These are phyloP conservation scores for Castanopsis chinensis DNA, from an alignment of 306 rosid genomes.

Conservation along the genomic window DNA sequence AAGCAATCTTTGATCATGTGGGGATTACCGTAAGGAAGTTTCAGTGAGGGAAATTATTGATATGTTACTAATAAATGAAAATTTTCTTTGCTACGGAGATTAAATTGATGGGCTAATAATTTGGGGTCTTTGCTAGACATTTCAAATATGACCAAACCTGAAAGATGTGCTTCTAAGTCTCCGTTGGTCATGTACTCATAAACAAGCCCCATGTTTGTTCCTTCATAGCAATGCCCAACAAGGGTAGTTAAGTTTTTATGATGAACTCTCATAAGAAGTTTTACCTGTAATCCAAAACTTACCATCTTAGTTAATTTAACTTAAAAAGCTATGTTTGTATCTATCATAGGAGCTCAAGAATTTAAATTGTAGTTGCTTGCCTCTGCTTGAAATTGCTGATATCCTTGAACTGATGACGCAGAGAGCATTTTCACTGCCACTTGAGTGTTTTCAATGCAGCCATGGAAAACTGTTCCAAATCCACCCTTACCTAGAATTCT, in stretches of 20 bases:
- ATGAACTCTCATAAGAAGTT: slow-evolving; percentile 34
- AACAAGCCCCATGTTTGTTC: slow-evolving; percentile 22
- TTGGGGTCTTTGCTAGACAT: background rate
- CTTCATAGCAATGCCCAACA: slow-evolving; percentile 36
- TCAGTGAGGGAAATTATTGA: too few relatives aligned
- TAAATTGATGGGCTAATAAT: background rate
- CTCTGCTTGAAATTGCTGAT: slow-evolving; percentile 53
- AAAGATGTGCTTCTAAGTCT: slow-evolving; percentile 34
- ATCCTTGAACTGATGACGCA: slow-evolving; percentile 37
- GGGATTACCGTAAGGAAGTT: too few relatives aligned
- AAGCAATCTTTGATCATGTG: too few relatives aligned
- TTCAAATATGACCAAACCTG: slow-evolving; percentile 13
- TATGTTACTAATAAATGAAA: too few relatives aligned
- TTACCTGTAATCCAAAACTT: slow-evolving; percentile 8
- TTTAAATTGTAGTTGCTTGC: slow-evolving; percentile 23
- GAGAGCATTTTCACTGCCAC: slow-evolving; percentile 62
- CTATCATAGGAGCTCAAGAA: background rate
- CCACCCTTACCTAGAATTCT: slow-evolving; percentile 49
- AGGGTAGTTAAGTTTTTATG: slow-evolving; percentile 37
- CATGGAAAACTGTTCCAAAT: slow-evolving; percentile 51
- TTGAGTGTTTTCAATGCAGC: slow-evolving; percentile 34
- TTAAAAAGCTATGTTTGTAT: too few relatives aligned
- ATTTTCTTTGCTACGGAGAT: too few relatives aligned
- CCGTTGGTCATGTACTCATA: slow-evolving; percentile 43
- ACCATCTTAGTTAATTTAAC: background rate